Base-by-base conservation (phyloP, 768 basidiomycete genomes). In the Russula brevipes region DNA sequence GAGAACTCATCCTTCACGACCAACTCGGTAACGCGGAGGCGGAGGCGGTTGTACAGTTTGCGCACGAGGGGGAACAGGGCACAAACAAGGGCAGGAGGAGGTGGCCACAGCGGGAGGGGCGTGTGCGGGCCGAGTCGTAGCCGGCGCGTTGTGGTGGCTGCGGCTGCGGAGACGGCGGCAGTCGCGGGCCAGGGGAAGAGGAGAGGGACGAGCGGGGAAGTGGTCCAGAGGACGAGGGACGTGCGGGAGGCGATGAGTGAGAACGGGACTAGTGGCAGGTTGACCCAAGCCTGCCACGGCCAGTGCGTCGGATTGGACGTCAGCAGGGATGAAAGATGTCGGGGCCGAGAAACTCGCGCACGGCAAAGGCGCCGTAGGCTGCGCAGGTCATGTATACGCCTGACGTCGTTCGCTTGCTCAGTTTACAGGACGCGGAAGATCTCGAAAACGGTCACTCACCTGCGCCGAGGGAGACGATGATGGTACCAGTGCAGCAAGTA, bases 231-330 rank as follows among this genome's bases (percentile, higher is more conserved):
- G 66, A 71, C 67, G 63, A 71, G 61, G 36, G 68, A 49, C 2
- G 71, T 63, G 57, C 87, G 85, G 38, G 87, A 82, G 36, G 83
- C 73, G 69, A 91, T 78, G 65, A 92, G 84, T 33, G 81, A 79
- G 49, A 89, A 71, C 0, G 90, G 88, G 45, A 92, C 79, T 39
- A 87, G 73, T 7, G 88, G 88, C 16, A 92, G 83, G 71, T 91
- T 86, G 70, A 89, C 72, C 74, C 81, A 89, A 42, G 88, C 86
- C 50, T 85, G 82, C 82, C 84, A 85, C 1, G 87, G 85, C 90
- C 90, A 92, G 57, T 85, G 82, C 45, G 76, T 74, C 1, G 85
- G 85, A 69, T 91, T 86, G 64, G 87, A 81, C 0, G 87, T 84
- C 16, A 91, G 73, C 39, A 91, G 76, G 19, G 83, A 65, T 84